Evolutionary conservation across 495 filamentous ascomycete genomes (phyloP).

Genomic region (Daldinia vernicosa): DNA sequence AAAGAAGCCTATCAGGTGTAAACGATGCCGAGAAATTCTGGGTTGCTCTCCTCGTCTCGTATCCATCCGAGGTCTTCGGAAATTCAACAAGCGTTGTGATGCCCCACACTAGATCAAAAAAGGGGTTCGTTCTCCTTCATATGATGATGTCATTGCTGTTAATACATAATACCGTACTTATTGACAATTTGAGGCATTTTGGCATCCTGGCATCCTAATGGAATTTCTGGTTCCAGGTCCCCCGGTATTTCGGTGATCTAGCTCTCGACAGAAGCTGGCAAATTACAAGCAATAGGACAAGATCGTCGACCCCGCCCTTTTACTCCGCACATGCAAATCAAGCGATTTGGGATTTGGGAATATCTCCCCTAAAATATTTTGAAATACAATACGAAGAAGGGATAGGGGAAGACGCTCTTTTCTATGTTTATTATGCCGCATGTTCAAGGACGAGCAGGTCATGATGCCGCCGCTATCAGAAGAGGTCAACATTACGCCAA

Average conservation of each 20-base stretch:
- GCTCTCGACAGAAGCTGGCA: conserved; percentile 10
- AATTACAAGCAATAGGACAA: conserved; percentile 11
- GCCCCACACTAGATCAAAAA: conserved; percentile 21
- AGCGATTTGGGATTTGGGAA: conserved; percentile 12
- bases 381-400: background rate
- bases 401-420: background rate
- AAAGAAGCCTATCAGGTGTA: too few relatives aligned
- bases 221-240: conserved; percentile 8
- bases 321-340: conserved; percentile 2
- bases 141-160: conserved; percentile 34
- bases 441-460: background rate
- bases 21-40: background rate
- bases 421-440: background rate
- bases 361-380: background rate
- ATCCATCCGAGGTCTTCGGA: conserved; percentile 28
- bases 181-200: conserved; percentile 11
- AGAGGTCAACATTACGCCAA: background rate
- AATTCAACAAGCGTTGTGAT: conserved; percentile 26
- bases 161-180: background rate
- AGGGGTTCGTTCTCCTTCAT: conserved; percentile 16
- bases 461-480: conserved; percentile 16
- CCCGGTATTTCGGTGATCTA: background rate
- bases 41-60: conserved; percentile 8
- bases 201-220: conserved; percentile 9
- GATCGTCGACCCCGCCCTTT: conserved; percentile 24